Percentiles rank a stretch among this genome's conserved stretches.
Conservation (phyloP, 2,329 filamentous ascomycete genomes). For the Lojkania enalia region DNA sequence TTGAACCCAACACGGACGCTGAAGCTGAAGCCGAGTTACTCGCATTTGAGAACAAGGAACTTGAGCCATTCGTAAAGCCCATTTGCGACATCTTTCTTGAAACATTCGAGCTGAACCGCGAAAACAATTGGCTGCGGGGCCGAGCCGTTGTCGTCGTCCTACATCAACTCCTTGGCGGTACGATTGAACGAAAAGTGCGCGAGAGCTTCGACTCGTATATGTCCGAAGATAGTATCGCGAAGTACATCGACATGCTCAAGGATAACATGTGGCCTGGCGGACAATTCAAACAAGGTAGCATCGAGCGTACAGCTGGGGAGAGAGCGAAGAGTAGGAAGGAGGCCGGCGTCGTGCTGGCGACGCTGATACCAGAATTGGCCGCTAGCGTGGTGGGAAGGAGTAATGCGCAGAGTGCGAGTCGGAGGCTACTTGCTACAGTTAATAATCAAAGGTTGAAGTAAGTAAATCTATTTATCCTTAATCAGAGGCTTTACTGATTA, state of each 20-base stretch:
- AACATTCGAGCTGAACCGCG: conserved; percentile 89
- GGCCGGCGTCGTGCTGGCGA: conserved; percentile 85
- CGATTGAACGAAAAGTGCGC: conserved; percentile 91
- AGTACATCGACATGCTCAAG: conserved; percentile 73
- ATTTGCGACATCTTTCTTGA: conserved; percentile 98
- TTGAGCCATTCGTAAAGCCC: conserved; percentile 95
- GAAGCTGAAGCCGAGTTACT: conserved; percentile 94
- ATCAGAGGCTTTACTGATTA: conserved; percentile 10
- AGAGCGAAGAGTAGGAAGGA: conserved; percentile 82
- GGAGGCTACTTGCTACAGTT: conserved; percentile 84
- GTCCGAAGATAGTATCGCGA: conserved; percentile 76
- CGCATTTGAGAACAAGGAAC: conserved; percentile 79
- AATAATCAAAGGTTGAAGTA: conserved; percentile 92
- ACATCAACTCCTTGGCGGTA: conserved; percentile 92
- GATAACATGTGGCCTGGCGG: conserved; percentile 83
- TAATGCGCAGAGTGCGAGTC: conserved; percentile 88
- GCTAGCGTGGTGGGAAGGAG: conserved; percentile 89
- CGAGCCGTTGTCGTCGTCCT: conserved; percentile 94
- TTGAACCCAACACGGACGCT: conserved; percentile 57
- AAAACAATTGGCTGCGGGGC: conserved; percentile 96
- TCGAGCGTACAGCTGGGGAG: conserved; percentile 68
- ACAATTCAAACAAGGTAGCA: conserved; percentile 52
- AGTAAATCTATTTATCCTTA: conserved; percentile 45
- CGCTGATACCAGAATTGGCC: conserved; percentile 85
- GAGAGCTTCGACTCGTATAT: conserved; percentile 76